These are phyloP conservation scores for Cutaneotrichosporon cavernicola DNA, from an alignment of 1,284 basidiomycete genomes.

Conservation along the genomic window DNA sequence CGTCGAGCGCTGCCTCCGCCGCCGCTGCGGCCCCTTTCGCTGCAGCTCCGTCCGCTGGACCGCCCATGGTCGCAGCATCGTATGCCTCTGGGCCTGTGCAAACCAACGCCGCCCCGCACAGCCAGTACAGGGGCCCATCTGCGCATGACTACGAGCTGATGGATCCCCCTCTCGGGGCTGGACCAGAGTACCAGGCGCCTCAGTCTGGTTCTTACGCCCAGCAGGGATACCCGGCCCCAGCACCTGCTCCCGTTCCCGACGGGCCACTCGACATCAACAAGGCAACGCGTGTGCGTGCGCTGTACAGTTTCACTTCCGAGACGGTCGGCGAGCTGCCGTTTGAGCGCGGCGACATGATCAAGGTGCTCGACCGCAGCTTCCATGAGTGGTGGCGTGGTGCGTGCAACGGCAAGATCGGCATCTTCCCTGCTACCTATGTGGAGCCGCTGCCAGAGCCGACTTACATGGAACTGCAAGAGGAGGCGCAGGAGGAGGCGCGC, in stretches of 20 bases:
- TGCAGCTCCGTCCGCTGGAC: not conserved
- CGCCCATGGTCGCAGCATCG: slow-evolving; percentile 13
- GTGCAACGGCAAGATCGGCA: slow-evolving; percentile 85
- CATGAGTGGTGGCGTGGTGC: slow-evolving; percentile 99
- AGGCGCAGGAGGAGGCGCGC: slow-evolving; percentile 83
- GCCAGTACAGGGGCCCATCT: slow-evolving; percentile 14
- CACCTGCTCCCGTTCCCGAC: slow-evolving; percentile 38
- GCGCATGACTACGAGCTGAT: slow-evolving; percentile 2
- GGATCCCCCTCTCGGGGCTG: not conserved
- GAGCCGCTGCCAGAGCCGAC: slow-evolving; percentile 87
- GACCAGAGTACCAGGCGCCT: not conserved
- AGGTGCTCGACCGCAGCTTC: slow-evolving; percentile 91
- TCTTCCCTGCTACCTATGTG: slow-evolving; percentile 98
- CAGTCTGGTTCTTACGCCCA: slow-evolving; percentile 12
- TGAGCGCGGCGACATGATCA: slow-evolving; percentile 90
- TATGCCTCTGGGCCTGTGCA: slow-evolving; percentile 21
- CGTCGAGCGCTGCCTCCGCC: slow-evolving; percentile 13
- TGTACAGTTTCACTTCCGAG: slow-evolving; percentile 85
- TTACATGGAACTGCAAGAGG: slow-evolving; percentile 70
- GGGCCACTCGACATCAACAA: slow-evolving; percentile 50
- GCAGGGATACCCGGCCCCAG: slow-evolving; percentile 26
- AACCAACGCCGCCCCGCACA: slow-evolving; percentile 23
- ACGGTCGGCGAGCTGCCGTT: slow-evolving; percentile 91
- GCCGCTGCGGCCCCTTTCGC: not conserved
- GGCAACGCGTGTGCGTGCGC: slow-evolving; percentile 80